Conservation (phyloP, 176 grass and related monocot species). For the Oryza brachyantha region DNA sequence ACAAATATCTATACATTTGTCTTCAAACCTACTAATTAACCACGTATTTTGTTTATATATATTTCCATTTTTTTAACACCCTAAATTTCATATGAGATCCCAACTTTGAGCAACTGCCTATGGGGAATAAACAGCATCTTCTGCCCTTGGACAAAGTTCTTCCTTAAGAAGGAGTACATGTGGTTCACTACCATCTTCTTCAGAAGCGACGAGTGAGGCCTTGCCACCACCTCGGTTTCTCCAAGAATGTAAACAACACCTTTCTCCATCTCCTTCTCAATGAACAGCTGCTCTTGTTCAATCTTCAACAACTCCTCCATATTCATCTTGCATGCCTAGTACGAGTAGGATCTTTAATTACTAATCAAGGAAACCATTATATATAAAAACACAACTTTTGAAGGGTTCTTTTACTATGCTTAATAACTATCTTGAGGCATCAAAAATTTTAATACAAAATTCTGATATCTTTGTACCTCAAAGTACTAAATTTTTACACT, state of each 20-base stretch:
- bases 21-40: background rate
- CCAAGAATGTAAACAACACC: constrained; percentile 49
- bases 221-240: constrained; percentile 41
- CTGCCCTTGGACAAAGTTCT: constrained; percentile 41
- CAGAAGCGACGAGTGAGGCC: constrained; percentile 15
- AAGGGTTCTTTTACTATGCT: no score
- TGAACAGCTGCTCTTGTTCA: constrained; percentile 25
- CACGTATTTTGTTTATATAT: background rate
- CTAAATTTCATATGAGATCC: constrained; percentile 52
- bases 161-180: constrained; percentile 49
- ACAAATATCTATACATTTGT: background rate
- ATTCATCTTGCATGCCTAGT: constrained; percentile 24
- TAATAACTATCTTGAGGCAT: no score
- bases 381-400: no score
- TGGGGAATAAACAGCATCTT: constrained; percentile 40
- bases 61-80: background rate
- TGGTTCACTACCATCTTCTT: constrained; percentile 37
- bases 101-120: constrained; percentile 40
- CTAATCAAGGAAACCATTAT: background rate
- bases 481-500: no score
- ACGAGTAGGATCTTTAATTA: background rate
- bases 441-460: no score
- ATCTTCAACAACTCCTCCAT: constrained; percentile 29
- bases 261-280: constrained; percentile 34
- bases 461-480: no score